These are phyloP conservation scores for Inonotus hispidus DNA, from an alignment of 1,284 basidiomycete genomes.

Conservation along the genomic window DNA sequence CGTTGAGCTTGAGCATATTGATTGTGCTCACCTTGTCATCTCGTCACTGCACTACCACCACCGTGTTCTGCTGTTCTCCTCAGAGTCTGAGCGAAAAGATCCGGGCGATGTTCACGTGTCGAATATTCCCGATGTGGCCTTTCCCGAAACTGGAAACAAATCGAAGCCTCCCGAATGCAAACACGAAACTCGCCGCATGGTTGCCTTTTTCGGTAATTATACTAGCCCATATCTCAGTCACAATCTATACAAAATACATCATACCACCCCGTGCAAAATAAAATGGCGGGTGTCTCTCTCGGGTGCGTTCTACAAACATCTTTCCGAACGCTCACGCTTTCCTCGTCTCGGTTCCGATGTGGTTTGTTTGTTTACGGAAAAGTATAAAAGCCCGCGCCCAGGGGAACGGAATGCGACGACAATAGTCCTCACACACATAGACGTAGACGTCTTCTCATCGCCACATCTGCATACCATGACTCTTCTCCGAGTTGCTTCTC, in stretches of 20 bases:
- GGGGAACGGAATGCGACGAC: neutral
- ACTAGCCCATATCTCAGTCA: neutral
- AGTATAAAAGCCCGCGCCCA: slow-evolving; percentile 2
- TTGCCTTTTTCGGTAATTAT: slow-evolving; percentile 11
- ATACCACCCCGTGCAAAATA: neutral
- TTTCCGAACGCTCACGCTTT: neutral
- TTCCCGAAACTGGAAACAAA: neutral
- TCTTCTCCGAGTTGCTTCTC: slow-evolving; percentile 8
- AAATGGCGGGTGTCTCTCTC: neutral
- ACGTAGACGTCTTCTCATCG: neutral
- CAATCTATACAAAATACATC: neutral
- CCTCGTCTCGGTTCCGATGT: neutral
- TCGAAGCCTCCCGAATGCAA: slow-evolving; percentile 5
- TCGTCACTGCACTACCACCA: no score
- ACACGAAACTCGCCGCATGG: slow-evolving; percentile 8
- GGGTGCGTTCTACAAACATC: neutral
- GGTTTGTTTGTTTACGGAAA: neutral
- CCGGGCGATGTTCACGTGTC: no score
- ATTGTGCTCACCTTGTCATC: no score
- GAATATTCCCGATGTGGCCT: neutral
- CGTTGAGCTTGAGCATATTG: no score
- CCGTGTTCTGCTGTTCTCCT: no score
- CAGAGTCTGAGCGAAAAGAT: no score
- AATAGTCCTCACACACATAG: neutral
- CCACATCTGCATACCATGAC: neutral